These are phyloP conservation scores for Coemansia sp. DNA, from an alignment of 371 early-diverging fungal genomes.

Conservation along the genomic window DNA sequence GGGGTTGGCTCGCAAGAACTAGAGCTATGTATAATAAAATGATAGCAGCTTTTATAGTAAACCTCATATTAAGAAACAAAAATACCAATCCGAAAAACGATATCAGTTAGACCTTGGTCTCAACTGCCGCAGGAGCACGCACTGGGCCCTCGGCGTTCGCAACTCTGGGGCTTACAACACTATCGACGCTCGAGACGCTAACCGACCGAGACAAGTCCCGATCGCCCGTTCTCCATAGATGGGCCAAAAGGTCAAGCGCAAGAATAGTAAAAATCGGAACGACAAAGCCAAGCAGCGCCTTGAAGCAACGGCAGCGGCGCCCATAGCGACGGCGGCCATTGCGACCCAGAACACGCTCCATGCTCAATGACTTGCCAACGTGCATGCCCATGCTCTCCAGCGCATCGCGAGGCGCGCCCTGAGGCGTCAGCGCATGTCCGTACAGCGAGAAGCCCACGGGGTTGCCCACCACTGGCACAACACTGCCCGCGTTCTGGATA, in stretches of 20 bases:
- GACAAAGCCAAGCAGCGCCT: constrained; percentile 41
- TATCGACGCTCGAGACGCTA: constrained; percentile 37
- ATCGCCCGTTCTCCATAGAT: constrained; percentile 27
- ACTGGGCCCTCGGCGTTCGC: neutral
- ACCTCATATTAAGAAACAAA: too few relatives aligned
- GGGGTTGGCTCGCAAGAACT: too few relatives aligned
- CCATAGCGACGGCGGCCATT: constrained; percentile 39
- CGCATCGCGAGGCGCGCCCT: constrained; percentile 33
- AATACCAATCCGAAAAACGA: neutral
- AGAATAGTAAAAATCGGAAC: constrained; percentile 46
- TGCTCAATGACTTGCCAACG: neutral
- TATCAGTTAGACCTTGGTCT: constrained; percentile 38
- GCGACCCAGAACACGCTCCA: constrained; percentile 25
- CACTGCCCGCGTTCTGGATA: constrained; percentile 9
- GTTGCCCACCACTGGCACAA: constrained; percentile 1
- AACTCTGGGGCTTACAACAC: constrained; percentile 9
- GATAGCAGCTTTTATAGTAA: too few relatives aligned
- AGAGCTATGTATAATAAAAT: too few relatives aligned
- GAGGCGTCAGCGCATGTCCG: constrained; percentile 39
- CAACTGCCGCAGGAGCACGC: constrained; percentile 23
- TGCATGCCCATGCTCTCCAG: constrained; percentile 9
- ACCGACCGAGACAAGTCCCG: constrained; percentile 11
- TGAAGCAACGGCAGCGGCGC: constrained; percentile 42
- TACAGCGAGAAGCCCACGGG: constrained; percentile 42
- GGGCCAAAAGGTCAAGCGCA: constrained; percentile 30